Conservation (phyloP, 176 grass and related monocot genomes). For the Elymus sibiricus region DNA sequence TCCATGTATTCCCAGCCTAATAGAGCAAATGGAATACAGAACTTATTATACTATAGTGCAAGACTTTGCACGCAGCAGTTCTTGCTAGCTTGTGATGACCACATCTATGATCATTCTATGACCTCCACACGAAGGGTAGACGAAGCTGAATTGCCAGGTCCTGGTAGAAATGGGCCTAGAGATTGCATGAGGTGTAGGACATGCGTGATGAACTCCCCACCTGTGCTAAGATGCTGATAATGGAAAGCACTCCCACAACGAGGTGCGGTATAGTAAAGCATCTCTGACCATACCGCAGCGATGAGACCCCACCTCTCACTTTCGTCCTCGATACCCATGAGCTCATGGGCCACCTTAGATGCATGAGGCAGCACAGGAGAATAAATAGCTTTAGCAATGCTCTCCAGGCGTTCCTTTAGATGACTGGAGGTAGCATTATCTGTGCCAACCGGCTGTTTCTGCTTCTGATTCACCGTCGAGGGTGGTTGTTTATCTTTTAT, state of each 20-base stretch:
- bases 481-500: neutral
- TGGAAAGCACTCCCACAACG: slow-evolving; percentile 6
- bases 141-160: neutral
- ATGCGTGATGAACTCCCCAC: neutral
- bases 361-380: neutral
- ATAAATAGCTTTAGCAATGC: neutral
- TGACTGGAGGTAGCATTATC: too few relatives aligned
- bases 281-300: neutral
- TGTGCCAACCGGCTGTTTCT: too few relatives aligned
- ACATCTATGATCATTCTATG: too few relatives aligned
- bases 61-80: neutral
- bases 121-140: neutral
- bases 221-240: neutral
- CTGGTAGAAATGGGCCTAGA: slow-evolving; percentile 9
- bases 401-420: neutral
- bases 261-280: neutral
- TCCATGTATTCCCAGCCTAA: neutral
- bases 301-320: neutral
- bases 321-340: neutral
- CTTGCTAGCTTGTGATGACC: neutral
- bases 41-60: neutral
- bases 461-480: neutral
- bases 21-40: neutral
- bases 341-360: neutral
- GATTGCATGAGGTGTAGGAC: neutral